Percentiles rank a stretch among this genome's conserved stretches.
phyloP scores from a whole-genome alignment of 495 filamentous ascomycete genomes.

The Penicillium soppii region DNA sequence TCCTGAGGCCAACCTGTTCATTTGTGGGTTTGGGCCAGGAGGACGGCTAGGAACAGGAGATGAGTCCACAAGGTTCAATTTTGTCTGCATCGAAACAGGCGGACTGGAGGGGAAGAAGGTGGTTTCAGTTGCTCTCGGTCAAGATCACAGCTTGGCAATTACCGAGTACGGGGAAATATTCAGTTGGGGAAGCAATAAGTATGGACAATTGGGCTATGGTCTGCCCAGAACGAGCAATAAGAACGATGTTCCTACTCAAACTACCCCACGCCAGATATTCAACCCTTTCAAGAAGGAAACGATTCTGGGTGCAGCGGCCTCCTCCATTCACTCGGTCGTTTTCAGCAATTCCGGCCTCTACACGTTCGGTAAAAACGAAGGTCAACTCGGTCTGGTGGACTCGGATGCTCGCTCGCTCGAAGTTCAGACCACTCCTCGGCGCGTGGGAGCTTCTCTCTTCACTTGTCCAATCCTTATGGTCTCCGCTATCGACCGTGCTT shows the following conservation, averaged over 20 bases:
- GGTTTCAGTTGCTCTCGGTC: constrained; percentile 72
- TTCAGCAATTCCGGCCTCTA: constrained; percentile 80
- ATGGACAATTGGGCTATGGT: constrained; percentile 82
- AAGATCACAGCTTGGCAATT: constrained; percentile 86
- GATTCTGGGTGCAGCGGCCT: constrained; percentile 83
- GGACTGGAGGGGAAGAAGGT: constrained; percentile 70
- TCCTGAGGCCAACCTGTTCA: constrained; percentile 85
- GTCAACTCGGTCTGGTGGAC: constrained; percentile 90
- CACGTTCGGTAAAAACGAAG: constrained; percentile 94
- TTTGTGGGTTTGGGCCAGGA: constrained; percentile 89
- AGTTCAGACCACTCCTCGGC: constrained; percentile 75
- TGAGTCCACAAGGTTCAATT: constrained; percentile 81
- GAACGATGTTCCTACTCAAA: constrained; percentile 77
- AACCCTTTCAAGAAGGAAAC: constrained; percentile 83
- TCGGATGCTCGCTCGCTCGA: constrained; percentile 90
- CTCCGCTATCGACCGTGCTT: constrained; percentile 88
- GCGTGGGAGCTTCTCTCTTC: constrained; percentile 84
- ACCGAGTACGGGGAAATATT: constrained; percentile 79
- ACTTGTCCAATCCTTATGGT: constrained; percentile 73
- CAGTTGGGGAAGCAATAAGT: constrained; percentile 90
- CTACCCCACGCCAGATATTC: constrained; percentile 82
- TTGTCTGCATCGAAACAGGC: constrained; percentile 73
- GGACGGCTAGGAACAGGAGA: constrained; percentile 89
- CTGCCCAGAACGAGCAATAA: constrained; percentile 52
- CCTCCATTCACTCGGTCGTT: constrained; percentile 85